phyloP scores from a whole-genome alignment of 140 eudicot species.

The Cichorium intybus region DNA sequence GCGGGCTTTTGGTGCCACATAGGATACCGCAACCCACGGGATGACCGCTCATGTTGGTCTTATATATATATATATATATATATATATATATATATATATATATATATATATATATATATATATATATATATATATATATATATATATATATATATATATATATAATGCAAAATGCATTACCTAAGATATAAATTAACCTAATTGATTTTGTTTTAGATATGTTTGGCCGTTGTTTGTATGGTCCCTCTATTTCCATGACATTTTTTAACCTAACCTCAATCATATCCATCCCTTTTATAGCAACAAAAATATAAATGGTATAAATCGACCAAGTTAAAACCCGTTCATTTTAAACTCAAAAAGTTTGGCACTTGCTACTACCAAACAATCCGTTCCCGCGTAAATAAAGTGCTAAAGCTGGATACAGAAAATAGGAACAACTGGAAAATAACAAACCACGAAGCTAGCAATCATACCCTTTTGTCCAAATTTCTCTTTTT shows the following conservation, averaged over 20 bases:
- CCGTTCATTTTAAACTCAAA: slow-evolving; percentile 23
- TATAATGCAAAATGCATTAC: too few relatives aligned
- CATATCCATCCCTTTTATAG: slow-evolving; percentile 19
- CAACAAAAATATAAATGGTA: slow-evolving; percentile 13
- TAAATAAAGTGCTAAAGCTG: background rate
- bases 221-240: slow-evolving; percentile 33
- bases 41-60: too few relatives aligned
- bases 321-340: slow-evolving; percentile 21
- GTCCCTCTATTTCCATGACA: slow-evolving; percentile 19
- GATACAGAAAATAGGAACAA: background rate
- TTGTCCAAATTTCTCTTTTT: background rate
- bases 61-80: too few relatives aligned
- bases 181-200: background rate
- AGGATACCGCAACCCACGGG: too few relatives aligned
- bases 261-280: slow-evolving; percentile 39
- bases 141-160: too few relatives aligned
- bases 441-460: background rate
- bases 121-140: too few relatives aligned
- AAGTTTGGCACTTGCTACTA: slow-evolving; percentile 30
- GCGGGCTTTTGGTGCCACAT: too few relatives aligned
- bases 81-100: too few relatives aligned
- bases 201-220: slow-evolving; percentile 7
- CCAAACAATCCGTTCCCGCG: slow-evolving; percentile 19
- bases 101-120: too few relatives aligned
- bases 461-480: background rate